Base-by-base conservation (phyloP, 805 yeast genomes). In the Yamadazyma laniorum region DNA sequence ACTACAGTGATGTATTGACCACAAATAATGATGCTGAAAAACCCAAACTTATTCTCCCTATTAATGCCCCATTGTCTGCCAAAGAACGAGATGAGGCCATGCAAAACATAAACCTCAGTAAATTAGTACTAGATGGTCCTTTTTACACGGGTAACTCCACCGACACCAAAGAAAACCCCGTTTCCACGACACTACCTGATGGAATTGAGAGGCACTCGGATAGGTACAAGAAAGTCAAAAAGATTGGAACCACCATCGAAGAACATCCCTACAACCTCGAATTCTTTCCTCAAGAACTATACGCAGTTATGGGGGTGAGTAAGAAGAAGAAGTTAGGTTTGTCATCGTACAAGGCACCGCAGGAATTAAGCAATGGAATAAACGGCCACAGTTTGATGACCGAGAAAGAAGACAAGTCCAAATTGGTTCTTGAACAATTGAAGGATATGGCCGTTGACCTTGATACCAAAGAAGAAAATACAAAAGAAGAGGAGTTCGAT, bases 141-240 rank as follows among this genome's bases (percentile, higher is more conserved):
- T 83, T 84, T 43, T 80, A 67, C 50, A 75, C 88, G 0, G 89
- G 88, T 0, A 60, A 75, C 2, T 56, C 72, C 17, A 41, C 63
- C 5, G 62, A 65, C 22, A 52, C 56, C 14, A 60, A 49, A 30
- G 16, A 35, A 29, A 27, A 43, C 26, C 34, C 37, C 21, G 29
- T 34, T 11, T 22, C 39, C 15, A 18, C 22, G 13, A 50, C 53
- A 2, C 49, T 54, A 0, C 51, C 61, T 0, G 95, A 86, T 55
- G 89, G 91, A 2, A 74, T 90, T 29, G 77, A 81, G 54, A 72
- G 97, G 51, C 87, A 87, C 55, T 79, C 95, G 2, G 97, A 90
- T 59, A 72, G 71, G 56, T 90, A 85, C 60, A 67, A 82, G 47
- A 82, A 82, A 56, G 79, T 78, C 50, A 74, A 85, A 39, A 79